Conservation (phyloP, 1,284 basidiomycete species). For the Cerrena zonata region DNA sequence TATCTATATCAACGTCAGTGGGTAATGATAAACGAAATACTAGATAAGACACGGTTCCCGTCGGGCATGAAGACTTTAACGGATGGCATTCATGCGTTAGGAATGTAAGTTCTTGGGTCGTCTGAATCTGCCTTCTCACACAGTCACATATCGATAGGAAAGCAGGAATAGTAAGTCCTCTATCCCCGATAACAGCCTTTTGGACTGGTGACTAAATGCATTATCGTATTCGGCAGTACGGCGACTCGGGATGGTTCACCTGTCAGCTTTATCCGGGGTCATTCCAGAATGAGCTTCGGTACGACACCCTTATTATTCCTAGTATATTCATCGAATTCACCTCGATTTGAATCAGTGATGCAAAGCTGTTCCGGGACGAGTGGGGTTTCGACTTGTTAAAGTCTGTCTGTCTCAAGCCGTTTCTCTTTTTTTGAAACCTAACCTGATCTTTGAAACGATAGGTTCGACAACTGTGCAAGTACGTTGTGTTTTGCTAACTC, state of each 20-base stretch:
- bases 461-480: slow-evolving; percentile 50
- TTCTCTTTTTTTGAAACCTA: no score
- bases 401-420: no score
- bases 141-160: slow-evolving; percentile 23
- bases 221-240: slow-evolving; percentile 31
- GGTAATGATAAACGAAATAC: no score
- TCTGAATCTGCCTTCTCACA: background rate
- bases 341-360: slow-evolving; percentile 26
- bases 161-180: slow-evolving; percentile 27
- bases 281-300: slow-evolving; percentile 38
- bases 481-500: slow-evolving; percentile 9
- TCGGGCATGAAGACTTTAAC: slow-evolving; percentile 44
- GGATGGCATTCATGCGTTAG: slow-evolving; percentile 38
- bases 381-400: slow-evolving; percentile 54
- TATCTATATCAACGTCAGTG: no score
- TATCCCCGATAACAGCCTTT: background rate
- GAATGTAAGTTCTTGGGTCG: slow-evolving; percentile 39
- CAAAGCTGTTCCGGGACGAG: slow-evolving; percentile 35
- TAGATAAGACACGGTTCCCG: slow-evolving; percentile 32
- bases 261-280: slow-evolving; percentile 49
- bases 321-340: background rate
- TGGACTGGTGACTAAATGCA: background rate
- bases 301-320: background rate
- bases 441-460: no score
- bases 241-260: slow-evolving; percentile 50